Percentiles rank a stretch among this genome's conserved stretches.
Conservation (phyloP, 805 yeast species). For the Pichia californica region DNA sequence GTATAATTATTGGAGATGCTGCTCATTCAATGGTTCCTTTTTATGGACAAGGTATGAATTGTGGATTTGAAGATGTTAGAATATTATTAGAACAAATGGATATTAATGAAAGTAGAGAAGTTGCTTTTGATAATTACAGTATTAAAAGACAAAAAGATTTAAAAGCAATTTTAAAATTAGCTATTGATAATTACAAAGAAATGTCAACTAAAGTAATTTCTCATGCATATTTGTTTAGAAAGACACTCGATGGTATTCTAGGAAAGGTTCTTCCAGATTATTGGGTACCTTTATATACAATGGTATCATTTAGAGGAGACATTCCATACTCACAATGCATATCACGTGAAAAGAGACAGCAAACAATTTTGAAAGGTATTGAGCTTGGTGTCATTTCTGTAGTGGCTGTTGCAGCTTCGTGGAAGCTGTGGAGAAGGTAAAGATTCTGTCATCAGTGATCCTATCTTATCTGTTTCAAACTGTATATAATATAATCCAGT, state of each 20-base stretch:
- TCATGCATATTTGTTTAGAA: constrained; percentile 52
- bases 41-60: constrained; percentile 95
- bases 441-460: too few species aligned
- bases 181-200: constrained; percentile 75
- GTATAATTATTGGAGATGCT: constrained; percentile 81
- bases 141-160: constrained; percentile 55
- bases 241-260: constrained; percentile 58
- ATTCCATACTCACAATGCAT: constrained; percentile 70
- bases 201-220: constrained; percentile 80
- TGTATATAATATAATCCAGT: too few species aligned
- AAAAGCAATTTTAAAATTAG: constrained; percentile 68
- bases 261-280: constrained; percentile 50
- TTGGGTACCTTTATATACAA: constrained; percentile 86
- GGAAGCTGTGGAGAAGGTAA: background rate
- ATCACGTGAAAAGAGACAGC: constrained; percentile 47
- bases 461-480: too few species aligned
- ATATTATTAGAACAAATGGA: constrained; percentile 50
- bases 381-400: constrained; percentile 17
- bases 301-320: constrained; percentile 87
- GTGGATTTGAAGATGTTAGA: constrained; percentile 88
- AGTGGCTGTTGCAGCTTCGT: constrained; percentile 1
- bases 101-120: constrained; percentile 31
- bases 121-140: constrained; percentile 53
- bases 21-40: constrained; percentile 98
- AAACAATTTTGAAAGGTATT: constrained; percentile 35